These are phyloP conservation scores for Zygosaccharomyces siamensis DNA, from an alignment of 805 yeast species.

Conservation along the genomic window DNA sequence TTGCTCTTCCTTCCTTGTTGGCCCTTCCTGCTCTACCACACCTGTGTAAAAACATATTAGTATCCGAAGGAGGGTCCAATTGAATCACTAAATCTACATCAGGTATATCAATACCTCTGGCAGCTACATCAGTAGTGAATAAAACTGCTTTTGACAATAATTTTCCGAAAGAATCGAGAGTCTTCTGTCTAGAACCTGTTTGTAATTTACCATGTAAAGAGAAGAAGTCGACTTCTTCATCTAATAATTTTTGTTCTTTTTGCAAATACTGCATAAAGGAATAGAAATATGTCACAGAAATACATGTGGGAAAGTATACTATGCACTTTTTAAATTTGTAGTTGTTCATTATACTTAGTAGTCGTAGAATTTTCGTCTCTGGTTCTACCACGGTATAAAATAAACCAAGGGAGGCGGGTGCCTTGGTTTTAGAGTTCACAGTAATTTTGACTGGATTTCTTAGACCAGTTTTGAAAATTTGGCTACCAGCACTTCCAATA, in stretches of 20 bases:
- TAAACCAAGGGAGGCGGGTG: conserved; percentile 62
- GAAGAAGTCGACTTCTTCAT: conserved; percentile 42
- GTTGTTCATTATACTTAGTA: conserved; percentile 49
- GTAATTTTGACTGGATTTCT: conserved; percentile 86
- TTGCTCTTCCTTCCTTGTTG: conserved; percentile 72
- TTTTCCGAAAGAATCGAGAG: conserved; percentile 57
- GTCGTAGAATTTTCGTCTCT: conserved; percentile 52
- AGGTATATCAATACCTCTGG: conserved; percentile 92
- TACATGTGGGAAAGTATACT: conserved; percentile 90
- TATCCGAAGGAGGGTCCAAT: conserved; percentile 89
- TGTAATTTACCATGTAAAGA: conserved; percentile 89
- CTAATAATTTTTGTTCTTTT: conserved; percentile 23
- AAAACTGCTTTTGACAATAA: conserved; percentile 52
- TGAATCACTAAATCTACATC: conserved; percentile 94
- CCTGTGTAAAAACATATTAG: conserved; percentile 86
- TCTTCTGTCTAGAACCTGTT: conserved; percentile 72
- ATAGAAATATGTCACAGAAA: conserved; percentile 74
- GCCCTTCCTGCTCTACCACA: conserved; percentile 97
- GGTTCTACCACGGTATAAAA: conserved; percentile 58
- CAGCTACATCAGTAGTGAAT: conserved; percentile 97
- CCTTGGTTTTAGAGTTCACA: conserved; percentile 53
- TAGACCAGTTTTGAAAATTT: conserved; percentile 82
- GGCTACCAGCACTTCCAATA: conserved; percentile 71
- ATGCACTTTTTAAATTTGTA: conserved; percentile 71
- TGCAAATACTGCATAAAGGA: conserved; percentile 45